phyloP scores from a whole-genome alignment of 192 early-diverging fungal species.

The Rhizophagus sp. region DNA sequence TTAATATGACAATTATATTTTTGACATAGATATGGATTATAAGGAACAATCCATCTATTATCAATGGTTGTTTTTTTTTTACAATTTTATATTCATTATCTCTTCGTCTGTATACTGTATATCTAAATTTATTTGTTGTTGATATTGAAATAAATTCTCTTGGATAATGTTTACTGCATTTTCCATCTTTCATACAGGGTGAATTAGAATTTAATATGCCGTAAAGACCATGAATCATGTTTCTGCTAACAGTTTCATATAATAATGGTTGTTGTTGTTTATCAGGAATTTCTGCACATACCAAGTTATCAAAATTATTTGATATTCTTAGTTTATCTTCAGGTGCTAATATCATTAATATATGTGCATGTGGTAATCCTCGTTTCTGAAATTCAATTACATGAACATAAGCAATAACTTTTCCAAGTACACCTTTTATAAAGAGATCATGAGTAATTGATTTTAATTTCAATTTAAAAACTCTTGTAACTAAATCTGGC shows the following conservation, averaged over 20 bases:
- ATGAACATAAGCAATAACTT: slow-evolving; percentile 33
- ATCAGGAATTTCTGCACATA: slow-evolving; percentile 38
- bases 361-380: slow-evolving; percentile 43
- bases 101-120: slow-evolving; percentile 21
- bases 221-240: slow-evolving; percentile 43
- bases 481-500: slow-evolving; percentile 29
- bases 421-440: slow-evolving; percentile 29
- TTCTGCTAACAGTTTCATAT: slow-evolving; percentile 26
- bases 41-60: slow-evolving; percentile 40
- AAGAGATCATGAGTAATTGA: slow-evolving; percentile 19
- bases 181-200: no score
- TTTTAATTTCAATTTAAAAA: slow-evolving; percentile 32
- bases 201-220: background rate
- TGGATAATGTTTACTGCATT: no score
- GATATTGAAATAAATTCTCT: no score
- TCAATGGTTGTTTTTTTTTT: background rate
- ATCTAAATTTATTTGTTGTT: no score
- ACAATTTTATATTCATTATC: background rate
- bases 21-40: slow-evolving; percentile 38
- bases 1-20: slow-evolving; percentile 42
- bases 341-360: slow-evolving; percentile 33
- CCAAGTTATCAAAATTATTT: slow-evolving; percentile 28
- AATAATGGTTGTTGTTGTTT: background rate
- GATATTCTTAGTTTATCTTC: slow-evolving; percentile 23
- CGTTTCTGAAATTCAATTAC: slow-evolving; percentile 47